phyloP scores from a whole-genome alignment of 2,329 filamentous ascomycete genomes.

The Madurella fahalii region DNA sequence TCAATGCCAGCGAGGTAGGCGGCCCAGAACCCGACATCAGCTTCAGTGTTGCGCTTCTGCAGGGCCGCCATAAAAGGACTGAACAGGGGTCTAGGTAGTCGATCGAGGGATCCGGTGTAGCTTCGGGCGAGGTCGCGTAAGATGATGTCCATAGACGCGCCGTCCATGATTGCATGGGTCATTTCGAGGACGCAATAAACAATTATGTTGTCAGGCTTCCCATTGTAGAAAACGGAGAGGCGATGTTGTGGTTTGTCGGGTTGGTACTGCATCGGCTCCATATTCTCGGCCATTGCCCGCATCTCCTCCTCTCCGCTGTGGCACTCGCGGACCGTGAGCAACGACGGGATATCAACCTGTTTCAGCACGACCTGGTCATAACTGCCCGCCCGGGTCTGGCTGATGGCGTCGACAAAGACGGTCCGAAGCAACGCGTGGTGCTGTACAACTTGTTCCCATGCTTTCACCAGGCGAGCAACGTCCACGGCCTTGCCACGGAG shows the following conservation, averaged over 20 bases:
- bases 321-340: conserved; percentile 10
- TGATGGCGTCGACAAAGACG: conserved; percentile 27
- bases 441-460: conserved; percentile 25
- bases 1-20: conserved; percentile 40
- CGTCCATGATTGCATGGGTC: conserved; percentile 50
- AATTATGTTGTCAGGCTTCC: conserved; percentile 22
- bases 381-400: conserved; percentile 11
- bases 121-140: conserved; percentile 42
- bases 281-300: conserved; percentile 32
- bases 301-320: conserved; percentile 9
- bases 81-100: conserved; percentile 17
- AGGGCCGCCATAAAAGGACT: conserved; percentile 21
- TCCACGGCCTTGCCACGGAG: not conserved
- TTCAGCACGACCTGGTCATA: conserved; percentile 31
- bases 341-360: conserved; percentile 6
- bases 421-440: conserved; percentile 30
- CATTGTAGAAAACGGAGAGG: conserved; percentile 39
- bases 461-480: conserved; percentile 20
- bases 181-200: conserved; percentile 46
- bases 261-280: conserved; percentile 28
- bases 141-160: conserved; percentile 46
- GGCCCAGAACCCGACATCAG: conserved; percentile 42
- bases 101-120: conserved; percentile 32
- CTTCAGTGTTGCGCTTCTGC: conserved; percentile 25
- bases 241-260: conserved; percentile 22